phyloP scores from a whole-genome alignment of 306 rosid species.

The Coriaria nepalensis region DNA sequence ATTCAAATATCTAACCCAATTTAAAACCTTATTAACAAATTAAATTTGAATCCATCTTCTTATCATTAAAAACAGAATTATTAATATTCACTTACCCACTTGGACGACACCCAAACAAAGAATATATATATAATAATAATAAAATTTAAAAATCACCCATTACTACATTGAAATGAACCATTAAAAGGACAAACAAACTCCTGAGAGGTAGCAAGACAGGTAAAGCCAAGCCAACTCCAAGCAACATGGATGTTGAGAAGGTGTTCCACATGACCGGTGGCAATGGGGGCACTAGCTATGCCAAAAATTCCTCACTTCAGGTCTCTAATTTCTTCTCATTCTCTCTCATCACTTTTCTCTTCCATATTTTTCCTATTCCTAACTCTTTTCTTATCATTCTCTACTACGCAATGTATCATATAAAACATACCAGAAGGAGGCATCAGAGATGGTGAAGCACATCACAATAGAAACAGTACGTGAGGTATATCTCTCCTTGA shows the following conservation, averaged over 20 bases:
- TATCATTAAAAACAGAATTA: too few relatives aligned
- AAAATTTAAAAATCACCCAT: too few relatives aligned
- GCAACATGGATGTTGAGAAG: slow-evolving; percentile 61
- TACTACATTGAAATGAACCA: too few relatives aligned
- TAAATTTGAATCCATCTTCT: too few relatives aligned
- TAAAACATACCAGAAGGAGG: slow-evolving; percentile 45
- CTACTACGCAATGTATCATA: background rate
- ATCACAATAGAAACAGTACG: slow-evolving; percentile 50
- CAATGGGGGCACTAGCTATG: slow-evolving; percentile 75
- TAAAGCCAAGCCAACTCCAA: background rate
- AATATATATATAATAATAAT: too few relatives aligned
- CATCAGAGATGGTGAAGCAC: slow-evolving; percentile 66
- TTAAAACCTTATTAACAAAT: too few relatives aligned
- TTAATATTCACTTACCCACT: too few relatives aligned
- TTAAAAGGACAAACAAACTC: too few relatives aligned
- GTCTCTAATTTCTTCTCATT: slow-evolving; percentile 17
- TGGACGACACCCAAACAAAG: too few relatives aligned
- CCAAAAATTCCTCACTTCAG: slow-evolving; percentile 75
- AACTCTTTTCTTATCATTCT: slow-evolving; percentile 2
- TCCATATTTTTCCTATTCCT: background rate
- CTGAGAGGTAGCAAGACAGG: too few relatives aligned
- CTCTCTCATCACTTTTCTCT: background rate
- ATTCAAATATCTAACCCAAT: too few relatives aligned
- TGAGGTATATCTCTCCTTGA: slow-evolving; percentile 37
- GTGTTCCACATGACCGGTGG: slow-evolving; percentile 87